phyloP scores from a whole-genome alignment of 2,329 filamentous ascomycete species.

The Scolecobasidium constrictum region DNA sequence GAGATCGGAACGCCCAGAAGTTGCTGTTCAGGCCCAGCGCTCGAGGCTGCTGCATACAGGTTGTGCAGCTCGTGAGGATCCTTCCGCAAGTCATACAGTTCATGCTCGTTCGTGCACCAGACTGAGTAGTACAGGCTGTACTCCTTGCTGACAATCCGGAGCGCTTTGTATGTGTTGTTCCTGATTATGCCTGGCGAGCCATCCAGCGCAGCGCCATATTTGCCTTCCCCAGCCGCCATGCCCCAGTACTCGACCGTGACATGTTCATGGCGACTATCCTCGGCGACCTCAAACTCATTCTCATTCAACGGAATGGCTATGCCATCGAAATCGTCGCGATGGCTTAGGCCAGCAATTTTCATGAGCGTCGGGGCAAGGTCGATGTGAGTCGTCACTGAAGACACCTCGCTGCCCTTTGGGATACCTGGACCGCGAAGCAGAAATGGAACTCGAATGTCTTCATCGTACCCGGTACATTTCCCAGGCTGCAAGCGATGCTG shows the following conservation, averaged over 20 bases:
- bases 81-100: slow-evolving; percentile 6
- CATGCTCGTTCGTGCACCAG: slow-evolving; percentile 8
- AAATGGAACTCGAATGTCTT: slow-evolving; percentile 29
- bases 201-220: neutral
- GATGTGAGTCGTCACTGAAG: slow-evolving; percentile 27
- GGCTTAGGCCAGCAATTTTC: slow-evolving; percentile 19
- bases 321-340: slow-evolving; percentile 24
- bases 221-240: slow-evolving; percentile 5
- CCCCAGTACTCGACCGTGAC: slow-evolving; percentile 33
- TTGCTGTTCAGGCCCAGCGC: neutral
- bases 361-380: slow-evolving; percentile 30
- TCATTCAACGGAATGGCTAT: slow-evolving; percentile 21
- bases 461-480: slow-evolving; percentile 27
- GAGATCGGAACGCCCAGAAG: slow-evolving; percentile 1
- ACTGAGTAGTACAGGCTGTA: slow-evolving; percentile 7
- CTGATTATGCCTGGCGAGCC: neutral
- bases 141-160: slow-evolving; percentile 3
- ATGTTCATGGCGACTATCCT: slow-evolving; percentile 20
- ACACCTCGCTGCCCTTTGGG: slow-evolving; percentile 15
- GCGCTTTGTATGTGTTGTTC: slow-evolving; percentile 9
- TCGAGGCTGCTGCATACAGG: neutral
- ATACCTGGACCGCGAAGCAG: slow-evolving; percentile 27
- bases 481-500: slow-evolving; percentile 29
- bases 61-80: slow-evolving; percentile 7
- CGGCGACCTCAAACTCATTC: slow-evolving; percentile 9